Base-by-base conservation (phyloP, 1,139 yeast species). In the Blastobotrys apis region DNA sequence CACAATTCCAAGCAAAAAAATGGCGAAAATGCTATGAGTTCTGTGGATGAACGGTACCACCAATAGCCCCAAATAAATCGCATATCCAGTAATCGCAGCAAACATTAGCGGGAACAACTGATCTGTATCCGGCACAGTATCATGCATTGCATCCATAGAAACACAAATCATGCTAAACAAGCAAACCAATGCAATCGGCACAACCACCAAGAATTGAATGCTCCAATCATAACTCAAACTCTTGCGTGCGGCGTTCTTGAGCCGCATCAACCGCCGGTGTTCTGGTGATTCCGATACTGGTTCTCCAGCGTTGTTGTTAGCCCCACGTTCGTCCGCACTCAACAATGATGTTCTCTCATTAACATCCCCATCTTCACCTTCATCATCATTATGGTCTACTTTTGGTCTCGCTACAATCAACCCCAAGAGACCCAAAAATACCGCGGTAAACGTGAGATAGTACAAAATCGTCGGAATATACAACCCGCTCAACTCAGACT, bases 191-290 rank as follows among this genome's bases (percentile, higher is more conserved):
- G 81, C 69, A n/a, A 84, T 41, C 4, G 95, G 95, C 5, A 81
- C 85, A 27, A 81, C 63, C 3, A 81, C 52, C 26, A 84, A 54
- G 55, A 77, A 85, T 62, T 87, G 95, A 21, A 85, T 54, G 6
- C 81, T 73, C 95, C 96, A 87, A 56, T 84, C 94, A 59, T 83
- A 86, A 37, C 81, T 72, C 49, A 72, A 71, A 5, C 33, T 15
- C 9, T 37, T 21, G 27, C 27, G 27, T 1, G 37, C 46, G 2
- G 45, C 41, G 3, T 39, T 20, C 16, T 19, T 21, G 17, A 41
- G 30, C 39, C 39, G 30, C 10, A 2, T 26, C 9, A 41, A 23
- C 29, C 44, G 39, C 12, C 35, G 39, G 17, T 39, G 43, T 8
- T 23, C 33, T 16, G 37, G 16, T 5, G 25, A 6, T 19, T 29